Base-by-base conservation (phyloP, 2,329 filamentous ascomycete species). In the Penicillium italicum region DNA sequence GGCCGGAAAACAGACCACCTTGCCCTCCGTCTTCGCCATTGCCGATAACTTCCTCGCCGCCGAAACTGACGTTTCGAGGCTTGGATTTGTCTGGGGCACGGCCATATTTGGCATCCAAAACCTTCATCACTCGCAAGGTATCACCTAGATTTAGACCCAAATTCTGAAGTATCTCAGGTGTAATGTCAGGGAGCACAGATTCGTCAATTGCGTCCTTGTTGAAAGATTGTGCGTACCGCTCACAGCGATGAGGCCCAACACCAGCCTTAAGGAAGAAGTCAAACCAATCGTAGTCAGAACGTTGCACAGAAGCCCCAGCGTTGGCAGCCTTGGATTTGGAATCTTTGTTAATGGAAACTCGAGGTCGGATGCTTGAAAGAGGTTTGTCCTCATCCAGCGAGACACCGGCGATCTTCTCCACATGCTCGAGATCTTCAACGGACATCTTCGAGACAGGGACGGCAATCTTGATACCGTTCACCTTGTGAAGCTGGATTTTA, bases 401-500 rank as follows among this genome's bases (percentile, higher is more conserved):
- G 47, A 91, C 83, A 34, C 92, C 91, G n/a, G 92, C 94, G 16
- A 85, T 80, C 57, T 83, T 85, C 75, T 99, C 94, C 53, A 99
- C 93, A 67, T 95, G 97, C 74, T 97, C 93, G 37, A 99, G 80
- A 74, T 99, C 94, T 68, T 93, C 89, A 40, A 91, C 82, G 0
- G 93, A 95, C 94, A 99, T 99, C 73, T 99, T 99, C 37, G 85
- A 80, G 28, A 97, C 85, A 2, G 94, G 94, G 4, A 99, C 94
- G 9, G 94, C 94, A 74, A 99, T 99, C 75, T 97, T 97, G 66
- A 99, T 91, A 36, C 94, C 94, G 70, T 99, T 99, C 76, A 91
- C 83, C 78, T 99, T 99, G 79, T 99, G 94, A 22, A 99, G 80
- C 74, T 99, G 95, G 62, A 99, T 95, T 75, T 97, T 97, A 61